phyloP scores from a whole-genome alignment of 1,139 yeast genomes.

The Nadsonia starkeyi-henricii region DNA sequence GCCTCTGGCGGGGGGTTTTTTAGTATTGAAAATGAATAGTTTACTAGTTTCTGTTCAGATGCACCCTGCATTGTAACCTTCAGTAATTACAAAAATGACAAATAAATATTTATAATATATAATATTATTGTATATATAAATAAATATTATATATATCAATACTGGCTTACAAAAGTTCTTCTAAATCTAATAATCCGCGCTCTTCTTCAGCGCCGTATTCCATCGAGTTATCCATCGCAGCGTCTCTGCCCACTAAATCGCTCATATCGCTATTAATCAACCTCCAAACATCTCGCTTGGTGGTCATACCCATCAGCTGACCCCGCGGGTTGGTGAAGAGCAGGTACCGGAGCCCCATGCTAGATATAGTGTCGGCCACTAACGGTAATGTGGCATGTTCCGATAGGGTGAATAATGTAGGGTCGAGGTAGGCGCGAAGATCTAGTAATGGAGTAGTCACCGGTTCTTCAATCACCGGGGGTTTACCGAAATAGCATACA shows the following conservation, averaged over 20 bases:
- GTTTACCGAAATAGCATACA: constrained; percentile 11
- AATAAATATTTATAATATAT: too few species aligned
- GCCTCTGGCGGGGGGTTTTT: too few species aligned
- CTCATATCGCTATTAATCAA: constrained; percentile 18
- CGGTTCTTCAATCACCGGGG: constrained; percentile 4
- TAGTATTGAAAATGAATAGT: too few species aligned
- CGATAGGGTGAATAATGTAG: constrained; percentile 20
- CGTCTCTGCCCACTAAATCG: neutral
- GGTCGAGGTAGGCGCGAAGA: constrained; percentile 18
- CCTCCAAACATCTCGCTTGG: constrained; percentile 53
- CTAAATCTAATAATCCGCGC: neutral
- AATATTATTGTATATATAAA: too few species aligned
- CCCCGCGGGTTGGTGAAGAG: constrained; percentile 34
- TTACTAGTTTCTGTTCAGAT: too few species aligned
- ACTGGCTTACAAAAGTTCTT: too few species aligned
- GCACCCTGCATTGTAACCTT: too few species aligned
- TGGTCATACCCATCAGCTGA: constrained; percentile 38
- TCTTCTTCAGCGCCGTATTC: neutral
- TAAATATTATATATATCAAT: too few species aligned
- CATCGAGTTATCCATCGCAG: too few species aligned
- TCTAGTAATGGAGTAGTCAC: constrained; percentile 7
- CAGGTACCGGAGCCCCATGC: constrained; percentile 39
- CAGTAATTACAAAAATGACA: too few species aligned
- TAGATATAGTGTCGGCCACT: constrained; percentile 35
- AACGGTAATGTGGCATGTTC: constrained; percentile 27